Conservation (phyloP, 1,139 yeast species). For the Geotrichum fermentans region DNA sequence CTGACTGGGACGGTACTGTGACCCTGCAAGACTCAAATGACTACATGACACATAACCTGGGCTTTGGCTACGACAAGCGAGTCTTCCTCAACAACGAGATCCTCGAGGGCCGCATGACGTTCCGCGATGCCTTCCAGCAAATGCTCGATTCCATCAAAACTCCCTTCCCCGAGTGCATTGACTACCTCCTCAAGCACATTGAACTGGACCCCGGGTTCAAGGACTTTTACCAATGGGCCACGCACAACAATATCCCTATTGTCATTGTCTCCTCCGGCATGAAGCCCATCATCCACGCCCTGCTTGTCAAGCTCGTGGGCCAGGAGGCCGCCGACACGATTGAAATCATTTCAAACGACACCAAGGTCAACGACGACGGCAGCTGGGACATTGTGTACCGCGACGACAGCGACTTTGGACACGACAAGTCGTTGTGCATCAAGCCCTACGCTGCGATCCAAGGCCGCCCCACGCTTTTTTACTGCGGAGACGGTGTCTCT, state of each 20-base stretch:
- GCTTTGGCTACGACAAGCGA: conserved; percentile 74
- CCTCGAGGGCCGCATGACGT: conserved; percentile 60
- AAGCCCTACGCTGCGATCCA: conserved; percentile 51
- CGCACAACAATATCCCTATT: conserved; percentile 63
- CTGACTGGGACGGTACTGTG: conserved; percentile 97
- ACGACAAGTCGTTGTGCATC: conserved; percentile 84
- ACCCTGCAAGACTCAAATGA: conserved; percentile 91
- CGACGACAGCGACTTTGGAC: conserved; percentile 87
- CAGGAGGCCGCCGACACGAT: conserved; percentile 66
- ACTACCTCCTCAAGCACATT: conserved; percentile 47
- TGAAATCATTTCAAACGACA: conserved; percentile 79
- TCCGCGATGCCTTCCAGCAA: conserved; percentile 70
- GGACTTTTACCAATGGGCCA: conserved; percentile 76
- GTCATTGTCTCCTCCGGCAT: conserved; percentile 81
- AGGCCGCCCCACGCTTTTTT: conserved; percentile 59
- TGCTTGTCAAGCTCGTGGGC: conserved; percentile 71
- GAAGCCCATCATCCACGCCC: conserved; percentile 81
- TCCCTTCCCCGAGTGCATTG: conserved; percentile 81
- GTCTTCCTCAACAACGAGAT: conserved; percentile 65
- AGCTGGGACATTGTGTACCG: conserved; percentile 81
- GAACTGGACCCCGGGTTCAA: conserved; percentile 87
- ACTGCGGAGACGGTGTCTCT: conserved; percentile 96
- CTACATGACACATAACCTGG: conserved; percentile 78
- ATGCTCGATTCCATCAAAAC: conserved; percentile 77
- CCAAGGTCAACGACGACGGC: conserved; percentile 49